phyloP scores from a whole-genome alignment of 768 basidiomycete genomes.

The Russula sp. region DNA sequence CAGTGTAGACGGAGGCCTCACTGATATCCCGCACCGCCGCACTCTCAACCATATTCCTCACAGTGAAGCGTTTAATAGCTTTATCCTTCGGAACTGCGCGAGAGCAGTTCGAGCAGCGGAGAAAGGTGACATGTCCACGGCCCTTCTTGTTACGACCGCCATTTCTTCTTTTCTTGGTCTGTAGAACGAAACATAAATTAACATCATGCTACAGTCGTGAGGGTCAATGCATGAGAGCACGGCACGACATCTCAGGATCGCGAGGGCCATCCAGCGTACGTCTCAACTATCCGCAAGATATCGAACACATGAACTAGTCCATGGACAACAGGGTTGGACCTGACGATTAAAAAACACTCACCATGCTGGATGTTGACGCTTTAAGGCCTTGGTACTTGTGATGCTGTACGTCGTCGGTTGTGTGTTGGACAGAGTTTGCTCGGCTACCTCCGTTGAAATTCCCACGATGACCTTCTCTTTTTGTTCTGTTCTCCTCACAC shows the following conservation, averaged over 20 bases:
- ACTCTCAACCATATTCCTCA: slow-evolving; percentile 99
- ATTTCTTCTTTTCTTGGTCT: slow-evolving; percentile 99
- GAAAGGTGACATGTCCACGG: slow-evolving; percentile 89
- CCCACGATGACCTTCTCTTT: slow-evolving; percentile 1
- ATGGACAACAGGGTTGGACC: neutral
- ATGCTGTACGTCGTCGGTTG: slow-evolving; percentile 14
- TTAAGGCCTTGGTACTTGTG: neutral
- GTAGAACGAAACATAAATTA: slow-evolving; percentile 23
- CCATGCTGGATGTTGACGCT: slow-evolving; percentile 28
- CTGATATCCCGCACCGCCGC: slow-evolving; percentile 96
- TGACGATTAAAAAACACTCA: slow-evolving; percentile 24
- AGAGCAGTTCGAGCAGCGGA: slow-evolving; percentile 99
- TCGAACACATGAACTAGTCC: slow-evolving; percentile 2
- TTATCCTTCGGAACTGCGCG: slow-evolving; percentile 98
- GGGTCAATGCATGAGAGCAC: neutral
- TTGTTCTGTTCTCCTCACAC: neutral
- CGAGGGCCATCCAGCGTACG: slow-evolving; percentile 29
- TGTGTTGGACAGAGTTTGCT: slow-evolving; percentile 3
- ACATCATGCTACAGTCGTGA: slow-evolving; percentile 8
- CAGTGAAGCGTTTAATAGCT: slow-evolving; percentile 99
- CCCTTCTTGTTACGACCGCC: slow-evolving; percentile 99
- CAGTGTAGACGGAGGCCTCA: slow-evolving; percentile 89
- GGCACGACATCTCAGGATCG: slow-evolving; percentile 23
- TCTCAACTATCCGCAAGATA: slow-evolving; percentile 4
- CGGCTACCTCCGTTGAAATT: slow-evolving; percentile 10